Conservation (phyloP, 2,329 filamentous ascomycete species). For the Neofusicoccum ribis region DNA sequence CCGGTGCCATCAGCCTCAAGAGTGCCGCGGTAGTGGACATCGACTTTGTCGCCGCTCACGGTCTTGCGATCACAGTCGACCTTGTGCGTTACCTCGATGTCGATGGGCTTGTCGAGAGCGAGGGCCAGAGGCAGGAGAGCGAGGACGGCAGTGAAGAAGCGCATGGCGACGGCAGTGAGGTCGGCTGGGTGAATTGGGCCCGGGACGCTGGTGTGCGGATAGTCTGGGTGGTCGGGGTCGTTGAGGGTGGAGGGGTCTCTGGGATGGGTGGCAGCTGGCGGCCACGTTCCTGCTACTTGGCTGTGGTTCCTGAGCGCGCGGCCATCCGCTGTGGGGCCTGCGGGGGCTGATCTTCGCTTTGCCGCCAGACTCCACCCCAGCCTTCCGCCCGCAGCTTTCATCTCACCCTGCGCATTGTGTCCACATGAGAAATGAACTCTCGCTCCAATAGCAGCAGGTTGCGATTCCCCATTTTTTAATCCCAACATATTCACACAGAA, state of each 20-base stretch:
- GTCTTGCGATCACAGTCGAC: constrained; percentile 48
- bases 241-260: not conserved
- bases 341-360: constrained; percentile 2
- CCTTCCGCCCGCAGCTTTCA: too few species aligned
- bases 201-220: not conserved
- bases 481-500: too few species aligned
- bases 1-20: constrained; percentile 59
- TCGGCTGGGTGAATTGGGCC: not conserved
- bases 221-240: not conserved
- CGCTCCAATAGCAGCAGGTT: too few species aligned
- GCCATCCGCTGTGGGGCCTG: not conserved
- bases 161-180: constrained; percentile 1
- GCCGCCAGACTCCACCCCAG: too few species aligned
- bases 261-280: not conserved
- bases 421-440: too few species aligned
- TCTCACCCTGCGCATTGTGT: too few species aligned
- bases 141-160: constrained; percentile 10
- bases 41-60: constrained; percentile 47
- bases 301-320: not conserved
- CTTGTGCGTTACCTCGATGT: constrained; percentile 45
- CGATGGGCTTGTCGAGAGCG: constrained; percentile 27
- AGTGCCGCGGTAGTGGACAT: constrained; percentile 53
- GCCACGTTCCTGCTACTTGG: not conserved
- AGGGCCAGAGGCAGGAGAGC: constrained; percentile 16
- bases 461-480: too few species aligned